Evolutionary conservation across 176 grass and related monocot genomes (phyloP), one percentile per base, ranked within the genome.

Genomic region (Avena sativa): DNA sequence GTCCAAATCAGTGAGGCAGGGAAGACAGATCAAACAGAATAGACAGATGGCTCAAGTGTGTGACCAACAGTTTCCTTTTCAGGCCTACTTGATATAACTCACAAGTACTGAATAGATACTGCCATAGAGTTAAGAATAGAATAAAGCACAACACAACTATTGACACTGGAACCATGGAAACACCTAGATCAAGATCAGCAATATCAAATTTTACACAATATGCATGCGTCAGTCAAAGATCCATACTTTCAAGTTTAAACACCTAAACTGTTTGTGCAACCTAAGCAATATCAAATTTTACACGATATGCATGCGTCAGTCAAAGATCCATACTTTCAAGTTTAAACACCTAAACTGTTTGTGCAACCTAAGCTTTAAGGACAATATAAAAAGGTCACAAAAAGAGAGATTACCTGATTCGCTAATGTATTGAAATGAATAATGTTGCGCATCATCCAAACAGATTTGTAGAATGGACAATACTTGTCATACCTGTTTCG

Each of bases 401-500:
- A 23, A 52, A 36, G 11, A 62, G 34, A 3, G 9, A 52, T 85
- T 93, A 95, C 94, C 94, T 93, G 91, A 78, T 95, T 95, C 57
- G 94, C 94, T 83, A 95, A 77, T 79, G 56, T 81, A 52, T 95
- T 93, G 91, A 95, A 95, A 82, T 93, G 91, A 84, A 95, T 91
- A 84, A 95, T 95, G 78, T 95, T 95, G 77, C 94, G 94, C 94
- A 95, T 91, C 94, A 95, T 95, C 94, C 94, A 95, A 74, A 95
- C 94, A 44, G 94, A 95, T 86, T 95, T 95, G 87, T 95, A 95
- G 87, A 95, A 95, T 71, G 94, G 94, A 79, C 94, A 95, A 34
- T 87, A 95, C 64, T 95, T 95, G 79, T 95, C 94, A 78, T 95
- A 95, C 74, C 94, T 95, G 87, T 89, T 16, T 50, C 25, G 40